Evolutionary conservation across 2,329 filamentous ascomycete species (phyloP).

Genomic region (Xylaria sp.): DNA sequence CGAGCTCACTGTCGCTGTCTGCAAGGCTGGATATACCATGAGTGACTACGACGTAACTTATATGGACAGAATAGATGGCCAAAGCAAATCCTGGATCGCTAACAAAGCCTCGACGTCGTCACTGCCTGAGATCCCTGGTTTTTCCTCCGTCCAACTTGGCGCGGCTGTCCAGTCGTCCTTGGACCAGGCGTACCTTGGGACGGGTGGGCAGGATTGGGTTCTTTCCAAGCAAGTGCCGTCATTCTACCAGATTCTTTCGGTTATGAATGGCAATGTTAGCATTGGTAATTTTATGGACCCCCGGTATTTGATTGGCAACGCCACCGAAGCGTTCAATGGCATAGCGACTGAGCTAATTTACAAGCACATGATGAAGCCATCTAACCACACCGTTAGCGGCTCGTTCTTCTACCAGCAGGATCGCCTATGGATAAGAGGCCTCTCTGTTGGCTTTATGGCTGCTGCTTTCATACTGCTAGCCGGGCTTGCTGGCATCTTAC

Average conservation of each 20-base stretch:
- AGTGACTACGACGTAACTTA: conserved; percentile 30
- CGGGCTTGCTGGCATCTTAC: conserved; percentile 17
- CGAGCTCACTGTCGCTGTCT: conserved; percentile 30
- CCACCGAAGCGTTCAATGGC: conserved; percentile 31
- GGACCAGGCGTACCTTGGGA: conserved; percentile 28
- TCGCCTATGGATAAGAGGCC: conserved; percentile 28
- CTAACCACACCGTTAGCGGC: conserved; percentile 18
- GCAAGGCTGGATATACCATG: conserved; percentile 31
- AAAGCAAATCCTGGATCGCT: conserved; percentile 23
- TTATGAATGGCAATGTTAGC: conserved; percentile 31
- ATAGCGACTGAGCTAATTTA: conserved; percentile 30
- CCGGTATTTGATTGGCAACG: conserved; percentile 21
- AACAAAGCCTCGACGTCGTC: conserved; percentile 9
- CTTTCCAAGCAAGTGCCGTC: conserved; percentile 30
- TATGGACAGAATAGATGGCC: conserved; percentile 8
- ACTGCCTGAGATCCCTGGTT: conserved; percentile 29
- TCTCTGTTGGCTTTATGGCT: conserved; percentile 34
- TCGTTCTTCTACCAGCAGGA: conserved; percentile 23
- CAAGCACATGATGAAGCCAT: conserved; percentile 33
- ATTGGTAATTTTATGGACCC: conserved; percentile 34
- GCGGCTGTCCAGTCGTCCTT: conserved; percentile 32
- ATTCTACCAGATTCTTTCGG: conserved; percentile 35
- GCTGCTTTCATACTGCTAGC: conserved; percentile 24
- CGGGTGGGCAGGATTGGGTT: conserved; percentile 34
- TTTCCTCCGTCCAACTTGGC: conserved; percentile 28